Conservation (phyloP, 805 yeast species). For the Zygoascus biomembranicola region DNA sequence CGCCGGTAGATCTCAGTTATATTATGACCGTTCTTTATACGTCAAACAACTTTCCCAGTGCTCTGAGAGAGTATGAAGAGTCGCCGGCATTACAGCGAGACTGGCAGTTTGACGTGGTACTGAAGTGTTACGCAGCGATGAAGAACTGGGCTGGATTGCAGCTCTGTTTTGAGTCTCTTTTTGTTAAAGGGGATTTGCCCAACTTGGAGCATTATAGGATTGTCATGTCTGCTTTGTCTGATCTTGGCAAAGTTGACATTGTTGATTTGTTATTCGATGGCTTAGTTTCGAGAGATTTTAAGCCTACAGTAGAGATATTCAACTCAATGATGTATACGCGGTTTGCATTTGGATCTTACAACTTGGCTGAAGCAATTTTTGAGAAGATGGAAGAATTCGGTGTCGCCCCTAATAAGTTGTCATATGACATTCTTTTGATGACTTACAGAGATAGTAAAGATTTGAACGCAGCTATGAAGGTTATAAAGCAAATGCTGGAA, state of each 20-base stretch:
- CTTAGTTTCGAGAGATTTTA: slow-evolving; percentile 37
- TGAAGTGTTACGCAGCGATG: slow-evolving; percentile 38
- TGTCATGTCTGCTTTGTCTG: slow-evolving; percentile 53
- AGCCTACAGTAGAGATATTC: slow-evolving; percentile 38
- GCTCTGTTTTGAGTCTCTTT: slow-evolving; percentile 44
- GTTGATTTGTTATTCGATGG: slow-evolving; percentile 45
- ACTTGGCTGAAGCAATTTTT: neutral
- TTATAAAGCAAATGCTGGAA: slow-evolving; percentile 18
- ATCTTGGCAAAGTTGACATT: slow-evolving; percentile 38
- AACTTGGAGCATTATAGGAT: slow-evolving; percentile 47
- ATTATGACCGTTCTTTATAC: slow-evolving; percentile 18
- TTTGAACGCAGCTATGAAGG: slow-evolving; percentile 26
- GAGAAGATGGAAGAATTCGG: slow-evolving; percentile 26
- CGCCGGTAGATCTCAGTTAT: slow-evolving; percentile 21
- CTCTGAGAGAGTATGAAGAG: slow-evolving; percentile 30
- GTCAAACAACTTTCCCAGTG: slow-evolving; percentile 18
- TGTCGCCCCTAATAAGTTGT: slow-evolving; percentile 22
- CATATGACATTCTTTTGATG: slow-evolving; percentile 30
- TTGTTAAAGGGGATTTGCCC: slow-evolving; percentile 48
- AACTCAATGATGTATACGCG: slow-evolving; percentile 40
- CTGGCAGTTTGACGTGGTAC: slow-evolving; percentile 40
- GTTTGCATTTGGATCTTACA: neutral
- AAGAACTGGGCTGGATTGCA: slow-evolving; percentile 50
- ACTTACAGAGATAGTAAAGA: slow-evolving; percentile 34
- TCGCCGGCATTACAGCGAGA: slow-evolving; percentile 38